phyloP scores from a whole-genome alignment of 2,329 filamentous ascomycete genomes.

The Dothistroma pini region DNA sequence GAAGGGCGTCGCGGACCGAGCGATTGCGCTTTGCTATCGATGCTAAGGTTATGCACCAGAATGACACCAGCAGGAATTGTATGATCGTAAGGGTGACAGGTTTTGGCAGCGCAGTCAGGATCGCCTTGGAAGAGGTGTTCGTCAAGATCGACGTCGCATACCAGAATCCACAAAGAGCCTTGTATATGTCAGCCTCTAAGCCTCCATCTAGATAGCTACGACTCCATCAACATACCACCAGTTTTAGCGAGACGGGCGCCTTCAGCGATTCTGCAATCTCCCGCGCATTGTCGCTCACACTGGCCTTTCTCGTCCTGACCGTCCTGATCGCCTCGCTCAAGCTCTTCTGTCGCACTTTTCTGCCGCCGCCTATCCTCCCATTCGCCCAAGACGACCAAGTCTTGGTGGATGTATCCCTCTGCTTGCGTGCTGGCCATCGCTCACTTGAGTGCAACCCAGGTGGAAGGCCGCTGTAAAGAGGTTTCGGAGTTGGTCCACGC shows the following conservation, averaged over 20 bases:
- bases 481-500: slow-evolving; percentile 29
- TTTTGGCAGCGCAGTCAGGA: slow-evolving; percentile 84
- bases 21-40: slow-evolving; percentile 73
- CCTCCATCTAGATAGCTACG: slow-evolving; percentile 26
- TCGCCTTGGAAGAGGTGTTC: slow-evolving; percentile 97
- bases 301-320: slow-evolving; percentile 70
- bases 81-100: slow-evolving; percentile 87
- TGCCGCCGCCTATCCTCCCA: slow-evolving; percentile 37
- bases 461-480: slow-evolving; percentile 33
- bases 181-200: slow-evolving; percentile 14
- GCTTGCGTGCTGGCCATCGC: slow-evolving; percentile 59
- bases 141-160: slow-evolving; percentile 93
- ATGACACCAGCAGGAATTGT: slow-evolving; percentile 89
- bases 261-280: slow-evolving; percentile 88
- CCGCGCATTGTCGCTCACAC: slow-evolving; percentile 87
- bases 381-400: slow-evolving; percentile 46
- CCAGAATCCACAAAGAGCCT: slow-evolving; percentile 87
- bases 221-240: slow-evolving; percentile 63
- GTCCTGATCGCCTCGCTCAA: slow-evolving; percentile 82
- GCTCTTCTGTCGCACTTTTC: slow-evolving; percentile 76
- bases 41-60: slow-evolving; percentile 77
- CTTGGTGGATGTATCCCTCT: slow-evolving; percentile 28
- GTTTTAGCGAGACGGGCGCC: slow-evolving; percentile 80
- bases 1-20: slow-evolving; percentile 64
- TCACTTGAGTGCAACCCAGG: slow-evolving; percentile 43